These are phyloP conservation scores for Planoprotostelium fungivorum DNA, from an alignment of 78 protist species.

Conservation along the genomic window DNA sequence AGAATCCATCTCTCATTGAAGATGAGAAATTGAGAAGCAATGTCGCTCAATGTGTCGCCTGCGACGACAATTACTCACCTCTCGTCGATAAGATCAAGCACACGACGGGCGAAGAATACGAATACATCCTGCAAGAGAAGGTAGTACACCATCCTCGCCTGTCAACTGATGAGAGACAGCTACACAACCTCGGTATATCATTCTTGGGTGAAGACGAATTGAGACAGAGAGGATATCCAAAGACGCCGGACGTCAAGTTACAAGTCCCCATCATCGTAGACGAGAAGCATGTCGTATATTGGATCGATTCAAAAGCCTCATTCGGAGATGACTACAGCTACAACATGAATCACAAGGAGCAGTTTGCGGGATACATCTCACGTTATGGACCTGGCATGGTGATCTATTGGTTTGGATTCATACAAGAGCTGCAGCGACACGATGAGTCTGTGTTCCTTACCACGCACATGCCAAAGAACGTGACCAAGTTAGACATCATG, in stretches of 20 bases:
- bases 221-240: slow-evolving; percentile 37
- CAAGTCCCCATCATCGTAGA: slow-evolving; percentile 23
- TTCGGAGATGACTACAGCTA: slow-evolving; percentile 52
- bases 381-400: slow-evolving; percentile 61
- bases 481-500: neutral
- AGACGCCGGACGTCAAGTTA: slow-evolving; percentile 53
- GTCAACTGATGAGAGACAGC: neutral
- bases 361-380: slow-evolving; percentile 39
- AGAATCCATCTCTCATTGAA: slow-evolving; percentile 22
- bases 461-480: neutral
- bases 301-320: slow-evolving; percentile 61
- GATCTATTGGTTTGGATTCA: slow-evolving; percentile 57
- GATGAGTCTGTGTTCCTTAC: slow-evolving; percentile 16
- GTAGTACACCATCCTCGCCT: slow-evolving; percentile 5
- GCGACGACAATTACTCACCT: slow-evolving; percentile 55
- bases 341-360: slow-evolving; percentile 21
- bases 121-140: slow-evolving; percentile 39
- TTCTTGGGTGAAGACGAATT: slow-evolving; percentile 32
- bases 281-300: slow-evolving; percentile 24
- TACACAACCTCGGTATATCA: slow-evolving; percentile 17
- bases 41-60: slow-evolving; percentile 18
- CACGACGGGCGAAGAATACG: slow-evolving; percentile 54
- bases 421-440: slow-evolving; percentile 24
- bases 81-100: slow-evolving; percentile 38
- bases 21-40: slow-evolving; percentile 20